Conservation (phyloP, 2,329 filamentous ascomycete genomes). For the Aspergillus sergii region DNA sequence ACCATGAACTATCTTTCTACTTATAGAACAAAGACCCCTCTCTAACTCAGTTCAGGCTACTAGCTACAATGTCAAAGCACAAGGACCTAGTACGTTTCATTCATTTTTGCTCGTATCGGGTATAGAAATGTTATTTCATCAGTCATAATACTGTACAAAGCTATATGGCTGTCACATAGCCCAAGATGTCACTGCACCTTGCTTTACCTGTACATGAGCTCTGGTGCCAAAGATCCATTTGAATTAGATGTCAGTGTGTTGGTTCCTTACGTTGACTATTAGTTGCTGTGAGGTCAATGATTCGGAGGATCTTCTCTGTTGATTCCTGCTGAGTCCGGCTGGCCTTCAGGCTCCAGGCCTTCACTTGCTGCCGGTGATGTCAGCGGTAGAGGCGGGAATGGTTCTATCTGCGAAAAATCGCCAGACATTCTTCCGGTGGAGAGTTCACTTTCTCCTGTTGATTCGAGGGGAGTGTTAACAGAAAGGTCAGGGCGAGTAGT, state of each 20-base stretch:
- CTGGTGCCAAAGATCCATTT: neutral
- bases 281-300: neutral
- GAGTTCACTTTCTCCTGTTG: conserved; percentile 16
- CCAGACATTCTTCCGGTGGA: conserved; percentile 17
- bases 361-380: conserved; percentile 15
- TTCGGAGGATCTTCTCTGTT: neutral
- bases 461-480: conserved; percentile 12
- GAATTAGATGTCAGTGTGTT: neutral
- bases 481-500: conserved; percentile 10
- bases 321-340: neutral
- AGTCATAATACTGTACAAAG: conserved; percentile 17
- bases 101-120: conserved; percentile 8
- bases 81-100: neutral
- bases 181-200: neutral
- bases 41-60: neutral
- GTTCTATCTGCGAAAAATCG: conserved; percentile 31
- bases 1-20: neutral
- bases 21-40: too few relatives aligned
- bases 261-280: neutral
- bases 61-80: conserved; percentile 8
- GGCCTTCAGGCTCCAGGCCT: neutral
- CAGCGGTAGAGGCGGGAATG: conserved; percentile 37
- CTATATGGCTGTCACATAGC: conserved; percentile 1
- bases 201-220: neutral
- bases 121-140: conserved; percentile 16